These are phyloP conservation scores for Akebia trifoliata DNA, from an alignment of 164 flowering plant genomes.

Conservation along the genomic window DNA sequence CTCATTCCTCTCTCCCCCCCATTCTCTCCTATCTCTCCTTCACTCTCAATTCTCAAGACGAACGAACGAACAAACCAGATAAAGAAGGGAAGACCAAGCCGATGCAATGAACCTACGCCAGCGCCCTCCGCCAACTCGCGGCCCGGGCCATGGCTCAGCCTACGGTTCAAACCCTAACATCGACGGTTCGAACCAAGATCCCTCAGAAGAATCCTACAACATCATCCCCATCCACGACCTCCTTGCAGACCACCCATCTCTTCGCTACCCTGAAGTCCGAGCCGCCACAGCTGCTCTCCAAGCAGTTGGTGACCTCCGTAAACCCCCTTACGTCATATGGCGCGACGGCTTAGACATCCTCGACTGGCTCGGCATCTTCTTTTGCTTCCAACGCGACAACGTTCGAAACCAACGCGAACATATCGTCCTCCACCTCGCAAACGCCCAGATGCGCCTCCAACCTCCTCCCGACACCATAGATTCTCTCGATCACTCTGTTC, in stretches of 20 bases:
- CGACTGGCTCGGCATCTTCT: conserved; percentile 77
- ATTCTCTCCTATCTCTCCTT: too few relatives aligned
- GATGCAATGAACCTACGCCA: too few relatives aligned
- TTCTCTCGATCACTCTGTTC: conserved; percentile 44
- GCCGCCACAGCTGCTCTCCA: conserved; percentile 71
- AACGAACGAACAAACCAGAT: too few relatives aligned
- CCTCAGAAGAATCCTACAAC: conserved; percentile 23
- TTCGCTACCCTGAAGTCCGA: conserved; percentile 80
- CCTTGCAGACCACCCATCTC: conserved; percentile 77
- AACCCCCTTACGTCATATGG: conserved; percentile 51
- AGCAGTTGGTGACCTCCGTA: conserved; percentile 47
- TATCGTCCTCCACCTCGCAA: conserved; percentile 81
- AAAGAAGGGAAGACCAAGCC: too few relatives aligned
- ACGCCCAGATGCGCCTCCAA: conserved; percentile 76
- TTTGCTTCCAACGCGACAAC: conserved; percentile 80
- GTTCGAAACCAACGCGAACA: conserved; percentile 86
- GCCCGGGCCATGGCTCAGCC: too few relatives aligned
- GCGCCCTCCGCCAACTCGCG: too few relatives aligned
- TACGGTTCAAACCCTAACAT: too few relatives aligned
- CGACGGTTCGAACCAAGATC: too few relatives aligned
- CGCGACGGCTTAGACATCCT: conserved; percentile 46
- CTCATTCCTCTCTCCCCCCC: too few relatives aligned
- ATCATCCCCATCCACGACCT: conserved; percentile 62
- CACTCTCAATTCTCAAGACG: too few relatives aligned
- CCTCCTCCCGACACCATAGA: conserved; percentile 50